Evolutionary conservation across 2,329 filamentous ascomycete species (phyloP).

Genomic region (Ophiognomonia clavigignenti-juglandacearum): DNA sequence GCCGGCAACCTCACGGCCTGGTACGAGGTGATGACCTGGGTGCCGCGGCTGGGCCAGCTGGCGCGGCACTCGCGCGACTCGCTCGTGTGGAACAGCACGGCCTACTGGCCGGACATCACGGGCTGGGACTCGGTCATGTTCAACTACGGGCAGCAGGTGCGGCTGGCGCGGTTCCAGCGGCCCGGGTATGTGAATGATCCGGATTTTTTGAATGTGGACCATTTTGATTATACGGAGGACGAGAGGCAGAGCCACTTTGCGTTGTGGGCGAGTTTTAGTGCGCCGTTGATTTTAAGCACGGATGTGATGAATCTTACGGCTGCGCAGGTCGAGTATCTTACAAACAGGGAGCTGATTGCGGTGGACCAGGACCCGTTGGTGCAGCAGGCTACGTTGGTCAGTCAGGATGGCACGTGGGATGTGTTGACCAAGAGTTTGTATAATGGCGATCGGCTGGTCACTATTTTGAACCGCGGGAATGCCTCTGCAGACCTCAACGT

Average conservation of each 20-base stretch:
- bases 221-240: slow-evolving; percentile 27
- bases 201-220: slow-evolving; percentile 32
- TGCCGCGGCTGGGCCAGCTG: slow-evolving; percentile 34
- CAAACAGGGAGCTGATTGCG: slow-evolving; percentile 35
- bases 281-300: slow-evolving; percentile 32
- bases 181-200: slow-evolving; percentile 34
- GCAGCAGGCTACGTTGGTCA: slow-evolving; percentile 42
- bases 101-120: slow-evolving; percentile 33
- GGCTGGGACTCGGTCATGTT: slow-evolving; percentile 43
- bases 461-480: slow-evolving; percentile 38
- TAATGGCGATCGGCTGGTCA: slow-evolving; percentile 42
- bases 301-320: slow-evolving; percentile 31
- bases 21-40: slow-evolving; percentile 41
- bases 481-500: slow-evolving; percentile 25
- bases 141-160: slow-evolving; percentile 40
- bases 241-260: slow-evolving; percentile 33
- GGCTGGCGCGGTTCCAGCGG: slow-evolving; percentile 34
- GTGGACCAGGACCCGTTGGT: slow-evolving; percentile 37
- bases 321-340: slow-evolving; percentile 31
- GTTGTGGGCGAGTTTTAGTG: slow-evolving; percentile 30
- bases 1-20: slow-evolving; percentile 34
- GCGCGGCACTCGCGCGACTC: slow-evolving; percentile 37
- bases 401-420: slow-evolving; percentile 36
- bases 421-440: slow-evolving; percentile 40
- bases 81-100: slow-evolving; percentile 28